phyloP scores from a whole-genome alignment of 1,284 basidiomycete genomes.

The Ustanciosporium gigantosporum region DNA sequence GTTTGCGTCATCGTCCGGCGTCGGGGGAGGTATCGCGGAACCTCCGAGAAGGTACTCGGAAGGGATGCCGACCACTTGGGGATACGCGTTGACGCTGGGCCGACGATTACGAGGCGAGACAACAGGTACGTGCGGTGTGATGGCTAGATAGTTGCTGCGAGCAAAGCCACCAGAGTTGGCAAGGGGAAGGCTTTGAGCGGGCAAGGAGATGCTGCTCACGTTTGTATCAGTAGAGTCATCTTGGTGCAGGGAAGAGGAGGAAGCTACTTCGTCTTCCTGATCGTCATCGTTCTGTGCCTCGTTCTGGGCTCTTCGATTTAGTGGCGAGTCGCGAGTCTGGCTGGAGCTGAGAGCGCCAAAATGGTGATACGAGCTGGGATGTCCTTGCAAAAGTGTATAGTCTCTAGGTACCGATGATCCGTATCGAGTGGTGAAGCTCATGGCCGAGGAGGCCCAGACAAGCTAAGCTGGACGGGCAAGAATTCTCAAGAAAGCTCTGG shows the following conservation, averaged over 20 bases:
- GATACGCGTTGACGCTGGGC: constrained; percentile 31
- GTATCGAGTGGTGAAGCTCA: constrained; percentile 42
- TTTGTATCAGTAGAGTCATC: constrained; percentile 19
- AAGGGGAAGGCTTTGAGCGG: constrained; percentile 8
- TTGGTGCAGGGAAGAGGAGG: constrained; percentile 11
- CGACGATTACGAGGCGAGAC: constrained; percentile 23
- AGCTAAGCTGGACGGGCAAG: too few relatives aligned
- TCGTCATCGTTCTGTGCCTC: constrained; percentile 1
- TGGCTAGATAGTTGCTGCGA: constrained; percentile 13
- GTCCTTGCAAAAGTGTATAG: constrained; percentile 36
- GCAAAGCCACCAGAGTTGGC: constrained; percentile 18
- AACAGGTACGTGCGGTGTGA: constrained; percentile 6
- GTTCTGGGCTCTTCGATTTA: background rate
- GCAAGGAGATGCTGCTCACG: constrained; percentile 33
- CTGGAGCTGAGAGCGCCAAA: constrained; percentile 15
- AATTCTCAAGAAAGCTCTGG: too few relatives aligned
- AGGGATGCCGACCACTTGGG: constrained; percentile 34
- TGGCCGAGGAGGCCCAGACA: too few relatives aligned
- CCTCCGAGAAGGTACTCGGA: constrained; percentile 40
- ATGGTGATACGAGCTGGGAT: constrained; percentile 36
- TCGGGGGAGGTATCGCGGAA: constrained; percentile 15
- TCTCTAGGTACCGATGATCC: constrained; percentile 39
- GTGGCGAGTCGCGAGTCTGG: constrained; percentile 1
- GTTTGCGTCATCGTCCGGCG: background rate
- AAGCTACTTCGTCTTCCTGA: constrained; percentile 8